Evolutionary conservation across 2,329 filamentous ascomycete species (phyloP), one percentile per base, ranked within the genome.

Genomic region (Epichloe brachyelytri): DNA sequence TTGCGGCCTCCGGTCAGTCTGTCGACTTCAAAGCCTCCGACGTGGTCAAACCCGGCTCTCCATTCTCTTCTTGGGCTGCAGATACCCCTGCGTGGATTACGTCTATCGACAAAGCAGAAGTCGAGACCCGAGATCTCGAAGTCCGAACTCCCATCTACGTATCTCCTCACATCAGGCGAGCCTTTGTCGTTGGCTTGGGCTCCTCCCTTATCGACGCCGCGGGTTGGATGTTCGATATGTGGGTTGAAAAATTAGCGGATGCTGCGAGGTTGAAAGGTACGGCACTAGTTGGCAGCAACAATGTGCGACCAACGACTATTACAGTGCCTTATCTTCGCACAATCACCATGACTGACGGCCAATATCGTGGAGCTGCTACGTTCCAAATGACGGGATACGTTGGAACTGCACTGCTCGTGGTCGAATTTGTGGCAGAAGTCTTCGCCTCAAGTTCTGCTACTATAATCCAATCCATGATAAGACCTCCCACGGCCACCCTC

Each of bases 151-250:
- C 12, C 10, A 2, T 4, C n/a, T 34, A n/a, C 15, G 4, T n/a
- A 12, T 44, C 43, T 44, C 43, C 26, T 34, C 43, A 44, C 43
- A 22, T 7, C 26, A 17, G 26, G n/a, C 43, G 43, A 44, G 43
- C 26, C 43, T 44, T 44, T 7, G 5, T 4, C 26, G 43, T 44
- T n/a, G 43, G n/a, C 26, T 30, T 44, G 2, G 26, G 43, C 26
- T 6, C n/a, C 14, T 2, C 17, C 11, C 3, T 44, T 22, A 4
- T 44, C 26, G 6, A 22, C 3, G 10, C n/a, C 19, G 43, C 43
- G 17, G 12, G 2, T 5, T 44, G 43, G 43, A 7, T 12, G 5
- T 44, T 44, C 4, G 26, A 44, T 4, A 34, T 44, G 43, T 44
- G 43, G 43, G 2, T 34, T 11, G 22, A 19, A 33, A 1, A 10